These are phyloP conservation scores for Athelia sp. DNA, from an alignment of 1,284 basidiomycete species.

Conservation along the genomic window DNA sequence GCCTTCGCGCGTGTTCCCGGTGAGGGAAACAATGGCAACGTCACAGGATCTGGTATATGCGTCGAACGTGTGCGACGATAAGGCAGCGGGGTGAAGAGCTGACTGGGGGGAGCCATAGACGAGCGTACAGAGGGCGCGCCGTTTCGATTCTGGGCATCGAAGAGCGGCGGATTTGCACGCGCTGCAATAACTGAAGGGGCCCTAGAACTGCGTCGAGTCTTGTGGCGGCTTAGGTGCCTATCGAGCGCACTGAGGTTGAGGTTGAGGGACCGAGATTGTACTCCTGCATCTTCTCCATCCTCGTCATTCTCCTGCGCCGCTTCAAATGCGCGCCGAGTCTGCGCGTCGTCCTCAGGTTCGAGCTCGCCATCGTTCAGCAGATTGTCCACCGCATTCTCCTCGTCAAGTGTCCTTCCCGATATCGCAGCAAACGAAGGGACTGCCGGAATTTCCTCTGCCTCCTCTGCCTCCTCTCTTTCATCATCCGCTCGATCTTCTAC, in stretches of 20 bases:
- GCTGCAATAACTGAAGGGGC: no score
- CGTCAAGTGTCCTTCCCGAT: background rate
- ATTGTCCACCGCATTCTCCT: background rate
- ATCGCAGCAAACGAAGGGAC: background rate
- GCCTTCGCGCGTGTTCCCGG: background rate
- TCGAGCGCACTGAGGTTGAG: no score
- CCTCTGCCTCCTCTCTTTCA: no score
- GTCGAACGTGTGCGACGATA: background rate
- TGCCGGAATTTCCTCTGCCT: no score
- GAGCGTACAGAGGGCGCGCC: no score
- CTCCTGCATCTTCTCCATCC: background rate
- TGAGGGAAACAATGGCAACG: background rate
- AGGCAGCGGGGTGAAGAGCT: background rate
- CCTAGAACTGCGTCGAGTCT: no score
- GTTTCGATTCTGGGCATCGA: no score
- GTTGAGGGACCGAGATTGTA: background rate
- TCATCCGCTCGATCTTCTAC: background rate
- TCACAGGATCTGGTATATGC: background rate
- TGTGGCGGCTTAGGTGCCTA: no score
- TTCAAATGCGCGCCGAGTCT: background rate
- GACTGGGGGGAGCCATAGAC: background rate
- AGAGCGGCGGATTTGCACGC: no score
- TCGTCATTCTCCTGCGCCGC: background rate
- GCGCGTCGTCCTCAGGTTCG: background rate
- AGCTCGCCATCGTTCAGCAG: background rate